Evolutionary conservation across 192 early-diverging fungal genomes (phyloP).

Genomic region (Tieghemiomyces parasiticus): DNA sequence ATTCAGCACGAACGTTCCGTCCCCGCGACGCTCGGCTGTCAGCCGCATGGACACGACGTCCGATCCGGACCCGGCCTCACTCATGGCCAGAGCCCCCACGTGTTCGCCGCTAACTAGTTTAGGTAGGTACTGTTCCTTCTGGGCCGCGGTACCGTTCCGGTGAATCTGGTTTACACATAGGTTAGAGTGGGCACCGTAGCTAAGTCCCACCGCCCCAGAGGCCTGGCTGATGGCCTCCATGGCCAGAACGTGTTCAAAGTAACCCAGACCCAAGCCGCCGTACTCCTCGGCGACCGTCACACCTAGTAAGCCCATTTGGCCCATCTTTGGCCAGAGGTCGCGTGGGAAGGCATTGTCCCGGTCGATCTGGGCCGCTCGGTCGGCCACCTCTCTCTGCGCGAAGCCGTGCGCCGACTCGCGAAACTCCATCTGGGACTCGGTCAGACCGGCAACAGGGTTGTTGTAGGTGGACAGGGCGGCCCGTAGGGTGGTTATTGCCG

Average conservation of each 20-base stretch:
- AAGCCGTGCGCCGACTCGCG: conserved; percentile 57
- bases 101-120: conserved; percentile 75
- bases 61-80: conserved; percentile 74
- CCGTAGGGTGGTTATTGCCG: no score
- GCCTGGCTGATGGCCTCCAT: conserved; percentile 91
- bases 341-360: conserved; percentile 74
- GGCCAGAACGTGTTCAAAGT: conserved; percentile 74
- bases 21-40: conserved; percentile 66
- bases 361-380: conserved; percentile 69
- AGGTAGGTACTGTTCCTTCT: conserved; percentile 84
- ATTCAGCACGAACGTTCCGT: conserved; percentile 71
- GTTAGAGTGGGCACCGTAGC: conserved; percentile 93
- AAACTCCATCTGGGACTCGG: conserved; percentile 55
- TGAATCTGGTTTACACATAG: conserved; percentile 93
- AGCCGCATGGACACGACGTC: conserved; percentile 90
- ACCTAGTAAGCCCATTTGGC: conserved; percentile 88
- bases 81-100: conserved; percentile 90
- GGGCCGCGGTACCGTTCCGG: conserved; percentile 70
- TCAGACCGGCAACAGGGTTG: conserved; percentile 55
- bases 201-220: conserved; percentile 78
- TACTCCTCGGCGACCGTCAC: conserved; percentile 78
- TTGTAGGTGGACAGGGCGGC: conserved; percentile 46
- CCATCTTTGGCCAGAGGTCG: conserved; percentile 97
- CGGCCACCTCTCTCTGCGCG: conserved; percentile 66
- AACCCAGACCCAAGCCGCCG: conserved; percentile 80